Percentiles rank a stretch among this genome's conserved stretches.
Conservation (phyloP, 2,329 filamentous ascomycete genomes). For the Ilyonectria mors-panacis region DNA sequence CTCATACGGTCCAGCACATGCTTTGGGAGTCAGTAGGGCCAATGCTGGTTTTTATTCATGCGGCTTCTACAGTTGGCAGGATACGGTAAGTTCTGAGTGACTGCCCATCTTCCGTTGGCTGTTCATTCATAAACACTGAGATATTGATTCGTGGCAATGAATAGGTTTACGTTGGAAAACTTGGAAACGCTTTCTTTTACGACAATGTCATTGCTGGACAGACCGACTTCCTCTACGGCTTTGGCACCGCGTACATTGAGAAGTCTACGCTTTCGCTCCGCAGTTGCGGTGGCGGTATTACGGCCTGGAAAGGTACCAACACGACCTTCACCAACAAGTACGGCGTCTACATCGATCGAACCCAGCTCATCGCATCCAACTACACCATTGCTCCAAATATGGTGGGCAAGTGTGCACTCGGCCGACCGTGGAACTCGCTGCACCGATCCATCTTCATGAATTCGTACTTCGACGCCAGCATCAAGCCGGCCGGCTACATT, state of each 20-base stretch:
- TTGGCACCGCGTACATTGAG: constrained; percentile 74
- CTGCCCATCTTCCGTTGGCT: background rate
- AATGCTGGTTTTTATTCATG: constrained; percentile 78
- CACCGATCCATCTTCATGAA: constrained; percentile 71
- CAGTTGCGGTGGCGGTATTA: constrained; percentile 75
- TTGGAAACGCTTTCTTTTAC: constrained; percentile 77
- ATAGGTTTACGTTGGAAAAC: constrained; percentile 74
- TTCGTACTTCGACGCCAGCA: constrained; percentile 67
- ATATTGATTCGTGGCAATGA: background rate
- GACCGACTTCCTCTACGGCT: constrained; percentile 78
- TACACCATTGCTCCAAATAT: constrained; percentile 52
- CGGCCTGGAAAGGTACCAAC: constrained; percentile 76
- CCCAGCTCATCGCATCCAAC: constrained; percentile 69
- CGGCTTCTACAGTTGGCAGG: constrained; percentile 77
- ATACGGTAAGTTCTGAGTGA: constrained; percentile 65
- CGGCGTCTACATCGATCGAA: constrained; percentile 74
- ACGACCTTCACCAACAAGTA: constrained; percentile 77
- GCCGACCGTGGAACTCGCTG: constrained; percentile 72
- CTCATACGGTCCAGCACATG: constrained; percentile 69
- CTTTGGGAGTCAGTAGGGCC: constrained; percentile 71
- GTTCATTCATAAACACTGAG: background rate
- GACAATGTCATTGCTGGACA: constrained; percentile 72
- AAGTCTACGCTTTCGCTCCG: constrained; percentile 68
- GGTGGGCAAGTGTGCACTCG: constrained; percentile 66
- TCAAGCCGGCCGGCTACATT: constrained; percentile 68